These are phyloP conservation scores for Clarkia xantiana DNA, from an alignment of 345 rosid species.

Conservation along the genomic window DNA sequence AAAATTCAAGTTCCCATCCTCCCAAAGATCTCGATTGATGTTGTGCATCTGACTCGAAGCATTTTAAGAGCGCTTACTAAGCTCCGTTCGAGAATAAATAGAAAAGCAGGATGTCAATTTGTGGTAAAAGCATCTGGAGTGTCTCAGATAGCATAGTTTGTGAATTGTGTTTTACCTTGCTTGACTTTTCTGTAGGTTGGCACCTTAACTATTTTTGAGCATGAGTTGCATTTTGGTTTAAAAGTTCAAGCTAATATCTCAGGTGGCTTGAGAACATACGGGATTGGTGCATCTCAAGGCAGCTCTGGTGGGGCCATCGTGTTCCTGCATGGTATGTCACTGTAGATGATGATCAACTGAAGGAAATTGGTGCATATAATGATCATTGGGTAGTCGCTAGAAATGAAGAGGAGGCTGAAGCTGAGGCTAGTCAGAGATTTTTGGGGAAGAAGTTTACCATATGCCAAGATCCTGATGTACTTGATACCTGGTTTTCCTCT, in stretches of 20 bases:
- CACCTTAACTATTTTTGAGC: background rate
- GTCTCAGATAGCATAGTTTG: background rate
- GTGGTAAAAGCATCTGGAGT: background rate
- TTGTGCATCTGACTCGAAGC: no score
- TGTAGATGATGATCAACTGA: slow-evolving; percentile 55
- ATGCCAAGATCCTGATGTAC: slow-evolving; percentile 82
- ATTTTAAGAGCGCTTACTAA: no score
- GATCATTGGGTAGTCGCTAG: slow-evolving; percentile 87
- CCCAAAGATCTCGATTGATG: no score
- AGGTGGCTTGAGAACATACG: slow-evolving; percentile 97
- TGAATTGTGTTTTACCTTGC: background rate
- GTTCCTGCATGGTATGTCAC: slow-evolving; percentile 91
- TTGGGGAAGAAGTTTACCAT: slow-evolving; percentile 61
- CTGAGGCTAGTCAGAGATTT: slow-evolving; percentile 42
- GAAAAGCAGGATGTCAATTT: background rate
- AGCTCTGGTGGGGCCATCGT: slow-evolving; percentile 98
- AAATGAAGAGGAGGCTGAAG: slow-evolving; percentile 51
- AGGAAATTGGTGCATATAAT: slow-evolving; percentile 61
- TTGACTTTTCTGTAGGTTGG: background rate
- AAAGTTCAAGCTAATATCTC: slow-evolving; percentile 11
- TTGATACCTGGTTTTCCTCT: slow-evolving; percentile 99
- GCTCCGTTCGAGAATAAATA: no score
- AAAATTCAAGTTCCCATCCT: no score
- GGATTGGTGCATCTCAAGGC: slow-evolving; percentile 96
- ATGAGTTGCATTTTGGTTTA: slow-evolving; percentile 1